phyloP scores from a whole-genome alignment of 2,329 filamentous ascomycete genomes.

The Botrytis aclada region DNA sequence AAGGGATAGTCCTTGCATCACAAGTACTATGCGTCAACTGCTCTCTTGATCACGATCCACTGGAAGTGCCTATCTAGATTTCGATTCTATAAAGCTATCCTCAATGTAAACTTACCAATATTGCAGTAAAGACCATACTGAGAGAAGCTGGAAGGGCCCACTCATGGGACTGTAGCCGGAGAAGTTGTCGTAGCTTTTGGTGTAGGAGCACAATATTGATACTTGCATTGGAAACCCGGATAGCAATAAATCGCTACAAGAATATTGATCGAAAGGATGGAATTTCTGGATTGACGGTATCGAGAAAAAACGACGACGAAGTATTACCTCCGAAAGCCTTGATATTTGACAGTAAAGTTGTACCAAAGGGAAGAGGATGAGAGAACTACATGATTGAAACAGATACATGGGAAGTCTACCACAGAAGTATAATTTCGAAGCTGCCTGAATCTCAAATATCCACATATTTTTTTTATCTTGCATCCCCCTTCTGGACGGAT shows the following conservation, averaged over 20 bases:
- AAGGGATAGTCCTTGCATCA: background rate
- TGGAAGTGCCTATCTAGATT: background rate
- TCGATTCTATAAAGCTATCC: background rate
- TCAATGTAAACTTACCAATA: background rate
- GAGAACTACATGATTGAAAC: background rate
- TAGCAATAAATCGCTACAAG: accelerated
- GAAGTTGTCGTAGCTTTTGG: no score
- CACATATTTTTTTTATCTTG: background rate
- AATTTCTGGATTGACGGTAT: no score
- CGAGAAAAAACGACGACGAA: background rate
- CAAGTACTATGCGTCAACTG: background rate
- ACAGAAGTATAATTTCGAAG: accelerated
- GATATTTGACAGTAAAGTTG: background rate
- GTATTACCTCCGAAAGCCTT: background rate
- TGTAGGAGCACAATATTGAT: no score
- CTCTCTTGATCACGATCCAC: background rate
- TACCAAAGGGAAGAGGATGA: background rate
- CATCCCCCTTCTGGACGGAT: background rate
- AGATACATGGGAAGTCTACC: background rate
- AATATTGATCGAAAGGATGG: no score
- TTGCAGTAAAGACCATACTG: background rate
- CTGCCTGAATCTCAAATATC: background rate
- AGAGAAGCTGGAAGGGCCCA: no score
- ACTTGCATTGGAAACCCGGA: accelerated
- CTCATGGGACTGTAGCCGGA: no score